Base-by-base conservation (phyloP, 2,329 filamentous ascomycete genomes). In the Aureobasidium subglaciale region DNA sequence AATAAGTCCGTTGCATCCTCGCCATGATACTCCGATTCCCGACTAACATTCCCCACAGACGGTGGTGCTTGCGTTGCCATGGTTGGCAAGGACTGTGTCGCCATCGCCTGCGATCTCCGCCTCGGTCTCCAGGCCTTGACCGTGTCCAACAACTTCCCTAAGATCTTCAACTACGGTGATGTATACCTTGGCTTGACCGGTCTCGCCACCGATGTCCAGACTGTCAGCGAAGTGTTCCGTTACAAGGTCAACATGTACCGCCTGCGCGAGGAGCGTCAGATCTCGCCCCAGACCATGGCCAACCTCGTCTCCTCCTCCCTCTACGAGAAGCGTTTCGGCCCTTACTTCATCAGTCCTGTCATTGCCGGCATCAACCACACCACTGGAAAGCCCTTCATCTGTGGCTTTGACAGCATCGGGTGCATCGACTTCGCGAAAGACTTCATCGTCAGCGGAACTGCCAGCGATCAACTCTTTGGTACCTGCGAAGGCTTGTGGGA, bases 221-320 rank as follows among this genome's bases (percentile, higher is more conserved):
- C 92, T 64, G 92, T 99, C 64, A 88, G 86, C 66, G 92, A 99
- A 76, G 86, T 97, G 64, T 95, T 99, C 83, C 90, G 93, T 70
- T 97, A 96, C 85, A 99, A 99, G 82, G 90, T 95, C 73, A 99
- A 99, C 83, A 95, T 99, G 88, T 99, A 99, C 83, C 88, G 93
- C 63, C 84, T 99, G 68, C 89, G 93, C 68, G 93, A 99, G 80
- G 93, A 99, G 81, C 90, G 93, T 70, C 82, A 90, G 78, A 97
- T 99, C 74, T 86, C 88, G 56, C 93, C 93, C 42, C 83, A 88
- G 71, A 99, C 93, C 58, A 90, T 99, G 76, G 91, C 93, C 73
- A 96, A 99, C 79, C 84, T 99, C 63, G 91, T 99, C 67, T 88
- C 84, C 67, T 89, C 83, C 63, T 88, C 84, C 63, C 81, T 99